These are phyloP conservation scores for Abrus precatorius DNA, from an alignment of 306 rosid species.

Conservation along the genomic window DNA sequence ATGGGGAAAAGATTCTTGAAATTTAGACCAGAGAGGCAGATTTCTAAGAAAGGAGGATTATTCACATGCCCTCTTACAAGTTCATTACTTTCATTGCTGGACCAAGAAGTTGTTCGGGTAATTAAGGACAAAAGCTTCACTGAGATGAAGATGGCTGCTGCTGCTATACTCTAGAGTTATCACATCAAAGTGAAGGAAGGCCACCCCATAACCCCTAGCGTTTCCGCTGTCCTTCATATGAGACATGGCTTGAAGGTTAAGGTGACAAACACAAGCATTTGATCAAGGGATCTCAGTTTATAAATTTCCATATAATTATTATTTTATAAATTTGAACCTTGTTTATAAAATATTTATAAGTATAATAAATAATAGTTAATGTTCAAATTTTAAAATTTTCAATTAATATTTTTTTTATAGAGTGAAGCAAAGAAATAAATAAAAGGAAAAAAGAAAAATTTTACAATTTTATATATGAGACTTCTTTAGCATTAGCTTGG, in stretches of 20 bases:
- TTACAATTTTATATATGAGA: too few species aligned
- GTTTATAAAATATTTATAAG: too few species aligned
- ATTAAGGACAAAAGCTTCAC: background rate
- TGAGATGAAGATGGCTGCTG: background rate
- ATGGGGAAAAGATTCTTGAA: constrained; percentile 3
- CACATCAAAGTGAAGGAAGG: background rate
- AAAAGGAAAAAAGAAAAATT: too few species aligned
- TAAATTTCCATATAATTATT: background rate
- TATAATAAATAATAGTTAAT: too few species aligned
- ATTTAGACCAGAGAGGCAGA: constrained; percentile 1
- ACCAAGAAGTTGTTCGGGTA: constrained; percentile 13
- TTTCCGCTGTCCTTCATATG: background rate
- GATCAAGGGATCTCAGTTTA: background rate
- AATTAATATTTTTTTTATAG: too few species aligned
- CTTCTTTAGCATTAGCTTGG: too few species aligned
- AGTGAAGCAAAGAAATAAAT: too few species aligned
- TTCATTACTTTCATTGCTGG: constrained; percentile 12
- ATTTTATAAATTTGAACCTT: too few species aligned
- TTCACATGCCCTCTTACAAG: background rate
- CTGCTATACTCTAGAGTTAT: background rate
- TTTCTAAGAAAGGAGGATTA: constrained; percentile 7
- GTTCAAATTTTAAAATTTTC: too few species aligned
- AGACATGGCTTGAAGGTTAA: constrained; percentile 7
- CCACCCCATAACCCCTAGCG: background rate
- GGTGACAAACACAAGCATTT: background rate